Evolutionary conservation across 345 rosid species (phyloP).

Genomic region (Populus tremula): DNA sequence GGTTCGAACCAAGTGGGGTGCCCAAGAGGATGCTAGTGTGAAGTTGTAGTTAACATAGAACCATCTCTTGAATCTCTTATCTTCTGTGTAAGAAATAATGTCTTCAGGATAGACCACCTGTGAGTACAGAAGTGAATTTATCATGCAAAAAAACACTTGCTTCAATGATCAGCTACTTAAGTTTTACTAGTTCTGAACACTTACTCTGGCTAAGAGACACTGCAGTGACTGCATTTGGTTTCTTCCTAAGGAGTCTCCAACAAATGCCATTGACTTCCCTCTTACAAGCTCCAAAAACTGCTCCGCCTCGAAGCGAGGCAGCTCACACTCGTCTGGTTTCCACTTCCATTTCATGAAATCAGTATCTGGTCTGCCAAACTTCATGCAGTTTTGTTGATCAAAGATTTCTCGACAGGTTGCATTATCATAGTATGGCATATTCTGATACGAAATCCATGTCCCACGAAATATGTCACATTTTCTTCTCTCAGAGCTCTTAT

Average conservation of each 20-base stretch:
- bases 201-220: conserved; percentile 41
- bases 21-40: conserved; percentile 48
- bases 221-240: conserved; percentile 47
- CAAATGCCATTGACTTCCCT: conserved; percentile 45
- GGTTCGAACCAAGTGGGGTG: conserved; percentile 52
- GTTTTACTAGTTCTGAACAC: background rate
- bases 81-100: conserved; percentile 15
- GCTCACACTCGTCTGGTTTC: conserved; percentile 40
- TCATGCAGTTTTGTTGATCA: conserved; percentile 52
- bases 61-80: conserved; percentile 22
- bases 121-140: background rate
- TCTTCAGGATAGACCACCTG: conserved; percentile 27
- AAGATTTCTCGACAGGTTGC: conserved; percentile 32
- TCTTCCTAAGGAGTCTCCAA: conserved; percentile 43
- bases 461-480: conserved; percentile 41
- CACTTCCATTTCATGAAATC: conserved; percentile 54
- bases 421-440: conserved; percentile 34
- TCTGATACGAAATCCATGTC: conserved; percentile 32
- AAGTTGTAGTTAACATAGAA: conserved; percentile 25
- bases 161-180: no score
- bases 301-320: conserved; percentile 33
- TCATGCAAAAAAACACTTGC: no score
- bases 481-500: conserved; percentile 1
- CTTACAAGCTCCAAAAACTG: conserved; percentile 39
- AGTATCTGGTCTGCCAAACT: conserved; percentile 41